Base-by-base conservation (phyloP, 371 early-diverging fungal genomes). In the Rhizopus microsporus region DNA sequence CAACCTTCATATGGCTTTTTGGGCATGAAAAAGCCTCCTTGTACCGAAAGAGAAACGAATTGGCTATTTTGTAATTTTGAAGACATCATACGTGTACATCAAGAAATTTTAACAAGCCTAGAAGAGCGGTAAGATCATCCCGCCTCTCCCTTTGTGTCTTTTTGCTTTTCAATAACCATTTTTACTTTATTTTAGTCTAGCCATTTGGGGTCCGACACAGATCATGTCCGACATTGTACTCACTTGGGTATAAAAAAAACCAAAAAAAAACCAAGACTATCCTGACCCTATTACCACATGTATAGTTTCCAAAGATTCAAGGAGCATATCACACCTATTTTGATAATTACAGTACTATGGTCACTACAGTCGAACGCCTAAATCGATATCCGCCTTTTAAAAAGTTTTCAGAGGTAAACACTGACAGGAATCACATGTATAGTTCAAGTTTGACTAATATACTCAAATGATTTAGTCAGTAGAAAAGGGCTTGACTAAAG, bases 121-220 rank as follows among this genome's bases (percentile, higher is more conserved):
- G 61, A 72, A 12, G 65, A 72, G 57, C 64, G 80, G 80, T 79
- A 67, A 59, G 45, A 13, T 29, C 43, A n/a, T 43, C 33, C n/a
- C n/a, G 35, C 9, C 23, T 5, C 13, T 8, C 47, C n/a, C n/a
- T 29, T 23, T 35, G 4, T 55, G 12, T 34, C 29, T 37, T 32
- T 15, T 12, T 38, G 34, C 30, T 38, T 29, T 33, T 6, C 17
- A 15, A 44, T 47, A 44, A n/a, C 32, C 46, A 37, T 62, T 40
- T 29, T 49, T 30, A 34, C 10, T 32, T 1, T 35, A 16, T 43
- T 31, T 46, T 53, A 77, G 78, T 3, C 57, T 78, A 23, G 62
- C 57, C 38, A 74, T 76, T 55, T 79, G 74, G 75, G 80, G 80
- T n/a, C 80, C 80, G 29, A 76, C 76, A n/a, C 80, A 79, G 57